These are phyloP conservation scores for Lachancea waltii DNA, from an alignment of 805 yeast genomes.

Conservation along the genomic window DNA sequence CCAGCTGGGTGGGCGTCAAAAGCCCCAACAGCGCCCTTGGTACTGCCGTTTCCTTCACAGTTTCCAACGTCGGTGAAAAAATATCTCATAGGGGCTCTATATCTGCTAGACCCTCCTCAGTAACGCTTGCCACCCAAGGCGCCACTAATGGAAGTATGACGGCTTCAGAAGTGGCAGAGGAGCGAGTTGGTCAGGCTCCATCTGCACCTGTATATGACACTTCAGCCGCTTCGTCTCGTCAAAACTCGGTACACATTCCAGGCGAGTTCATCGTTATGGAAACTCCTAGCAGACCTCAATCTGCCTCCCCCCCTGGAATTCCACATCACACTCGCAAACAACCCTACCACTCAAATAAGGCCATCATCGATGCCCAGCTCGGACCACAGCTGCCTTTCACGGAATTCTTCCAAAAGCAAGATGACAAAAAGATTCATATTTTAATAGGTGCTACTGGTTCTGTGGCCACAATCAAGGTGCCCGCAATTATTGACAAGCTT, in stretches of 20 bases:
- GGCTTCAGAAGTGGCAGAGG: not conserved
- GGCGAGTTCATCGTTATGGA: conserved; percentile 32
- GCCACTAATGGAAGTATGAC: conserved; percentile 5
- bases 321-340: conserved; percentile 10
- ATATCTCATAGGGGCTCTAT: conserved; percentile 48
- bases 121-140: conserved; percentile 21
- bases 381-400: conserved; percentile 67
- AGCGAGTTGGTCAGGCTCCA: not conserved
- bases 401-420: conserved; percentile 61
- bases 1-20: not conserved
- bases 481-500: conserved; percentile 79
- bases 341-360: conserved; percentile 40
- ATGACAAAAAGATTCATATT: conserved; percentile 82
- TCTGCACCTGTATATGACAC: conserved; percentile 1
- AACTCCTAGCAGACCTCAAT: conserved; percentile 7
- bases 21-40: conserved; percentile 5
- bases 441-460: conserved; percentile 92
- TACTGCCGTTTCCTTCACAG: conserved; percentile 42
- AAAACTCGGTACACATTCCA: conserved; percentile 32
- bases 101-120: conserved; percentile 45
- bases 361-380: conserved; percentile 42
- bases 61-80: conserved; percentile 37
- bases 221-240: conserved; percentile 18
- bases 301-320: conserved; percentile 1
- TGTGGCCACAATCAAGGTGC: conserved; percentile 92